Conservation (phyloP, 2,329 filamentous ascomycete genomes). For the Exophiala oligosperma region DNA sequence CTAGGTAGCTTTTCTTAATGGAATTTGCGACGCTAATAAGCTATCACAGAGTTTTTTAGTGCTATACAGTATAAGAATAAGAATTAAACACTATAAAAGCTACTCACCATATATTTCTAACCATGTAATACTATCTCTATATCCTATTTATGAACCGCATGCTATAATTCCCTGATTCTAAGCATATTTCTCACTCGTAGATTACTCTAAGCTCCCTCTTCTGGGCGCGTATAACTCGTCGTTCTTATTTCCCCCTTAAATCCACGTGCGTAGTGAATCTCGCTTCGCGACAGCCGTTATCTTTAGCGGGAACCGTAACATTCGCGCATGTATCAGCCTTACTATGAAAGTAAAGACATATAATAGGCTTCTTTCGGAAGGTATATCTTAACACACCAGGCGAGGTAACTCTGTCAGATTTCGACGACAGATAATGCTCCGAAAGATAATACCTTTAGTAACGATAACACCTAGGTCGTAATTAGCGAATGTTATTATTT, state of each 20-base stretch:
- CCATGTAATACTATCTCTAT: background rate
- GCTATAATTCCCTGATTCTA: background rate
- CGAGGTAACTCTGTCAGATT: background rate
- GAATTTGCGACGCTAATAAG: background rate
- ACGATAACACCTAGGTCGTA: background rate
- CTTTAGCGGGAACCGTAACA: background rate
- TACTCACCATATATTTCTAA: background rate
- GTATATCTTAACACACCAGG: background rate
- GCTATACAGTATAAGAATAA: no score
- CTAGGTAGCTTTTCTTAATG: background rate
- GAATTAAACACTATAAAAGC: background rate
- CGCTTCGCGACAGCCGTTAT: background rate
- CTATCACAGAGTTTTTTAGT: background rate
- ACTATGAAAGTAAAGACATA: background rate
- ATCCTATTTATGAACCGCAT: background rate
- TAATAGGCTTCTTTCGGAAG: background rate
- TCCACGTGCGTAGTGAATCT: background rate
- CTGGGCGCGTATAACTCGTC: background rate
- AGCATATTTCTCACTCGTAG: background rate
- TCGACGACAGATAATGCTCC: background rate
- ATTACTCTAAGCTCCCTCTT: background rate
- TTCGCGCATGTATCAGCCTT: background rate
- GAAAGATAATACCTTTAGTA: conserved; percentile 1
- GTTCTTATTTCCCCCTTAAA: background rate
- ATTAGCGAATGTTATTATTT: background rate